Conservation (phyloP, 1,139 yeast genomes). For the Meyerozyma carpophila region DNA sequence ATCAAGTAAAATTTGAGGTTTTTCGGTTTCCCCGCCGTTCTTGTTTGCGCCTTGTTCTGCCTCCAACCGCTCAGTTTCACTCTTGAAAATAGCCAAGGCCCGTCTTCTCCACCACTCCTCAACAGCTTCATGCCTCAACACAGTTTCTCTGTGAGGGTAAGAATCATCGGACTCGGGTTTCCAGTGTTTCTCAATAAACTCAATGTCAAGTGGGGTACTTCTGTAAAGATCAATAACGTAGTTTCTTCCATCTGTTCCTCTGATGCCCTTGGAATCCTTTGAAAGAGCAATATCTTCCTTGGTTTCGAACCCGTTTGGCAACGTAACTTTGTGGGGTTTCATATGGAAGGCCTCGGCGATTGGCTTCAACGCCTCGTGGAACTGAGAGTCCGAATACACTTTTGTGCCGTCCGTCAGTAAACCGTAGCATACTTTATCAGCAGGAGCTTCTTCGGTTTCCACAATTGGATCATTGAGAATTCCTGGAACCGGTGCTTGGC, state of each 20-base stretch:
- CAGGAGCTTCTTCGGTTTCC: slow-evolving; percentile 18
- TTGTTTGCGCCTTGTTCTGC: slow-evolving; percentile 36
- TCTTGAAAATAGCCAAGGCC: slow-evolving; percentile 49
- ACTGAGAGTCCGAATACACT: slow-evolving; percentile 44
- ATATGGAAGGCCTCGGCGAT: slow-evolving; percentile 76
- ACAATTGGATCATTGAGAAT: slow-evolving; percentile 51
- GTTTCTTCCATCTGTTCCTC: slow-evolving; percentile 80
- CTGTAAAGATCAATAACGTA: slow-evolving; percentile 83
- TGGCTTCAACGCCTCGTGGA: slow-evolving; percentile 49
- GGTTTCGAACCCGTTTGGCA: slow-evolving; percentile 27
- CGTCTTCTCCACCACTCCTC: slow-evolving; percentile 84
- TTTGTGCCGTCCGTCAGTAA: slow-evolving; percentile 54
- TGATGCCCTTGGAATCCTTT: slow-evolving; percentile 77
- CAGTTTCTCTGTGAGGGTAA: slow-evolving; percentile 79
- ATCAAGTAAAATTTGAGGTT: slow-evolving; percentile 52
- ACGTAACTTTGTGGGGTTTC: slow-evolving; percentile 56
- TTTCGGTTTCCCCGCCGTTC: slow-evolving; percentile 29
- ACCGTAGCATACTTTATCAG: slow-evolving; percentile 65
- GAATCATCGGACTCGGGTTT: slow-evolving; percentile 35
- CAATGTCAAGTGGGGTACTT: slow-evolving; percentile 78
- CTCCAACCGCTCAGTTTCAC: slow-evolving; percentile 44
- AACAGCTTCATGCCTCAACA: slow-evolving; percentile 82
- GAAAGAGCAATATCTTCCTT: slow-evolving; percentile 57
- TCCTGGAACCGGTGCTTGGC: slow-evolving; percentile 99
- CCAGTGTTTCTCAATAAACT: slow-evolving; percentile 57